Evolutionary conservation across 2,329 filamentous ascomycete species (phyloP), one percentile per base, ranked within the genome.

Genomic region (Calycina herbarum): DNA sequence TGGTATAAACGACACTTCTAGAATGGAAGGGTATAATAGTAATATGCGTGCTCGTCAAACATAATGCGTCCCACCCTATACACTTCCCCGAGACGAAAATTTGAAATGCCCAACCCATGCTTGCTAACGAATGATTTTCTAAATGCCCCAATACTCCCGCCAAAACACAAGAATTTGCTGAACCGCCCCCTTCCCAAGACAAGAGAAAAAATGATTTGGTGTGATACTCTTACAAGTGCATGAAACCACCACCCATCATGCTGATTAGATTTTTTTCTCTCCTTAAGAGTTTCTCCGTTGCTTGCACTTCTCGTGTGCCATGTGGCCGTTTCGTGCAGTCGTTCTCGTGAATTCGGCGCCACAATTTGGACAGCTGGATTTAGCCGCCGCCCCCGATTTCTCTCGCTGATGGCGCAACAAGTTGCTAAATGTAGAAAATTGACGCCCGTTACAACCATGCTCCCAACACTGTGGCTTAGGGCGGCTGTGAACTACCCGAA

Each of bases 401-500:
- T 98, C 94, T 56, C 94, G 87, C 78, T 97, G 94, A 77, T 98
- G 94, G 68, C 94, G 86, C 45, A 97, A 82, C 3, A 97, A 85
- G 76, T 97, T 97, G 85, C 93, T 97, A 76, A 97, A 97, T 3
- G 94, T 97, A 20, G 93, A 96, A 76, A 98, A 98, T 74, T 96
- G 92, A 35, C 94, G 89, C 24, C 94, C 94, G 74, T 97, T 97
- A 82, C 94, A 98, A 11, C 94, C 94, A 75, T 98, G 94, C 67
- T 97, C 94, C 92, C 92, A 98, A 78, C 94, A 97, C 76, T 96
- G 93, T 57, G 94, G 93, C 79, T 96, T 96, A n/a, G 93, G 93
- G 70, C 91, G 86, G 72, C 87, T 89, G 76, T 91, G 89, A 20
- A 93, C 83, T 17, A 93, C 86, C 66, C 91, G 84, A 48, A 92